A percentile compares a stretch with the other conserved stretches of the same genome.
These are phyloP conservation scores for Cystodermella granulosa DNA, from an alignment of 1,284 basidiomycete genomes.

Conservation along the genomic window DNA sequence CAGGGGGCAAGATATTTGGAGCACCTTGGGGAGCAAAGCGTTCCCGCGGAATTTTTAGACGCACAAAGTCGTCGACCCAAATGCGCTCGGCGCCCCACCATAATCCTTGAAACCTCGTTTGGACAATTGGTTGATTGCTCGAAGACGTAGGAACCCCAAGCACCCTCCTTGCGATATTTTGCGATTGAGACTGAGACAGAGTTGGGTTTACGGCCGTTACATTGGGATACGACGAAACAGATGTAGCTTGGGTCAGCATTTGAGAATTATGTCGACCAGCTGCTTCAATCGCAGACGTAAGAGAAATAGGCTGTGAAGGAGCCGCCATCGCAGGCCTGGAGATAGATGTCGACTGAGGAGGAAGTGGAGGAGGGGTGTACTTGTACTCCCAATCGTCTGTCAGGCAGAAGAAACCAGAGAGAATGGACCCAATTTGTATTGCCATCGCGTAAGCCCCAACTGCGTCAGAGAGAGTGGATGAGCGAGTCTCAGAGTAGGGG, in stretches of 20 bases:
- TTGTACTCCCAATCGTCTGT: constrained; percentile 68
- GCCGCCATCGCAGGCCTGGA: constrained; percentile 19
- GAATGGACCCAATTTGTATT: constrained; percentile 57
- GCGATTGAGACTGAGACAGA: constrained; percentile 11
- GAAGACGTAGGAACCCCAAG: constrained; percentile 23
- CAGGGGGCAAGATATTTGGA: constrained; percentile 52
- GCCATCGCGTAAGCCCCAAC: constrained; percentile 62
- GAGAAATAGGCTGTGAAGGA: constrained; percentile 15
- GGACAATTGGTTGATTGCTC: constrained; percentile 35
- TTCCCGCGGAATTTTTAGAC: constrained; percentile 64
- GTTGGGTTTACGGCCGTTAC: not conserved
- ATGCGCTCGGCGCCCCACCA: constrained; percentile 89
- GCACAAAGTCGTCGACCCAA: constrained; percentile 78
- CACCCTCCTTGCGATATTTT: constrained; percentile 21
- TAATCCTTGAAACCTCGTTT: constrained; percentile 68
- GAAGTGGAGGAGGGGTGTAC: constrained; percentile 37
- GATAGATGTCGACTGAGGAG: constrained; percentile 19
- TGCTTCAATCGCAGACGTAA: constrained; percentile 20
- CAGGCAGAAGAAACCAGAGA: constrained; percentile 60
- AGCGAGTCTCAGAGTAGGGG: constrained; percentile 37
- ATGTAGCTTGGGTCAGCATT: constrained; percentile 1
- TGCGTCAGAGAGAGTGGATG: constrained; percentile 40
- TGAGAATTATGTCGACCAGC: constrained; percentile 33
- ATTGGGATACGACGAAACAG: not conserved
- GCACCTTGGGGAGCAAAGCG: constrained; percentile 62